Evolutionary conservation across 495 filamentous ascomycete genomes (phyloP), one percentile per base, ranked within the genome.

Genomic region (Bacidia gigantensis): DNA sequence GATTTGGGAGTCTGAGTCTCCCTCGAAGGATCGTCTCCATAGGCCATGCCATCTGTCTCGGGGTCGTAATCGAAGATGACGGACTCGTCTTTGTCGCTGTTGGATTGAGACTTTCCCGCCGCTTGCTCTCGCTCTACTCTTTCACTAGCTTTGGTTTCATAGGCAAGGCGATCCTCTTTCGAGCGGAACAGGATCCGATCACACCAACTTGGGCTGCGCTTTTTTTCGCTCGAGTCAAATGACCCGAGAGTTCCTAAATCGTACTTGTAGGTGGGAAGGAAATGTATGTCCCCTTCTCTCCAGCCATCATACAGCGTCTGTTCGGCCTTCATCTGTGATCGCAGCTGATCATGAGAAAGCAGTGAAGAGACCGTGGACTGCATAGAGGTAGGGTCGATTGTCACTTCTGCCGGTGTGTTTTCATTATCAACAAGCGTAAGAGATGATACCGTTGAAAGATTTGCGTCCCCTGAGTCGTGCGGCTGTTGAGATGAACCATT

Each of bases 191-290:
- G 67, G 43, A 99, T 89, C n/a, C 93, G 82, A 66, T 99, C 93
- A 63, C 93, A 99, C 90, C 90, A 99, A 62, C 88, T 94, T 3
- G 93, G 93, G 12, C 84, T 83, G 46, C 93, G 74, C 47, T 82
- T 79, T 71, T 97, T 99, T 58, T 95, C 93, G 54, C 87, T 94
- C 0, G 88, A 85, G 67, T 99, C 93, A 62, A 95, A 97, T 53
- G 84, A 74, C 2, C 86, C 86, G 50, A 96, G 81, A 35, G 84
- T 95, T n/a, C 93, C 93, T 35, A 92, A 74, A 60, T 99, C 93
- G 57, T 97, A 99, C 65, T 93, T 93, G 62, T 93, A 99, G 0
- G 90, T 93, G 11, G 93, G 93, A 25, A 96, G 62, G 61, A 97
- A 99, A 5, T 74, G 74, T 39, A 99, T 93, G 7, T 77, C 71